Base-by-base conservation (phyloP, 495 filamentous ascomycete genomes). In the Lasiosphaeria ovina region DNA sequence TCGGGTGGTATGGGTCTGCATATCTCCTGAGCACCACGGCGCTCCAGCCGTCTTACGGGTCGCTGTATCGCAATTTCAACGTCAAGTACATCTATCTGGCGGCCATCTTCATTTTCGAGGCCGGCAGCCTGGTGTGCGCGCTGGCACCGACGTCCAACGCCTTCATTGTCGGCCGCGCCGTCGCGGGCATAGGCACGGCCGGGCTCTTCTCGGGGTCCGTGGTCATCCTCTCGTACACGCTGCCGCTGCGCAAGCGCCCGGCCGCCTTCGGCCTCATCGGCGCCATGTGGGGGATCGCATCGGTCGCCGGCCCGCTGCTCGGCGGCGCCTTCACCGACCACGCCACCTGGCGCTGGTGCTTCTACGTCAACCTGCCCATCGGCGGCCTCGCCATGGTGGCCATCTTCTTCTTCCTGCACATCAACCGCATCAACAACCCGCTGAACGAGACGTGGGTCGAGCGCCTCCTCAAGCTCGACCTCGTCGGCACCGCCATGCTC, bases 231-330 rank as follows among this genome's bases (percentile, higher is more conserved):
- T 73, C 77, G n/a, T 78, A 86, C 55, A 84, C 82, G 55, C 85
- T 94, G 10, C 89, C 91, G 0, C 74, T 95, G 5, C 72, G 76
- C 6, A 81, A 87, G 59, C 76, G 91, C 35, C 90, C 91, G 0
- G 77, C 86, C 35, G 91, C 86, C 57, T 90, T 88, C 50, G 89
- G 90, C 4, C 63, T 93, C n/a, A 82, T 97, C 58, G 89, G 89
- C 7, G 86, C 80, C 51, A 93, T 94, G 85, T 96, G 87, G 76
- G 92, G 91, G 3, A 82, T 97, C 61, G 89, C 92, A 0, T 71
- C 67, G 14, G 74, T 78, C 24, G 70, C 70, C 0, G 76, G 73
- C 0, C 75, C 72, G 24, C 45, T 78, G n/a, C 62, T 83, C 12
- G 80, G 80, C 1, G 81, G 81, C 17, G 78, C 72, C 0, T 81